Evolutionary conservation across 495 filamentous ascomycete species (phyloP).

Genomic region (Staphylotrichum tortipilum): DNA sequence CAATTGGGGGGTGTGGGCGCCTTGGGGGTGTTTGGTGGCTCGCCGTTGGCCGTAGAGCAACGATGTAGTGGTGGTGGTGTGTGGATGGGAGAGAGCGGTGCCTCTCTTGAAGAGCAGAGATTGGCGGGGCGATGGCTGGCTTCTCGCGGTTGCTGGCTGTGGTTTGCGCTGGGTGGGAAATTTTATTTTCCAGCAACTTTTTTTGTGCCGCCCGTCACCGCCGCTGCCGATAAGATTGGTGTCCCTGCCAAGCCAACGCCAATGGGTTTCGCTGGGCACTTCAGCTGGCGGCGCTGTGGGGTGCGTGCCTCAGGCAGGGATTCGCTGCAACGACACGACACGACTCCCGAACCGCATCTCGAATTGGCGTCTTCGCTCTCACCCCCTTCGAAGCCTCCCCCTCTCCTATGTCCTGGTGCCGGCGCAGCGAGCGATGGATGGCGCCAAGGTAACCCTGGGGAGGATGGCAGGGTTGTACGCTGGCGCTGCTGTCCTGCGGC

Average conservation of each 20-base stretch:
- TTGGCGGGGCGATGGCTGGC: conserved; percentile 10
- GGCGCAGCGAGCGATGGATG: conserved; percentile 37
- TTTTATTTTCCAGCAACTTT: conserved; percentile 18
- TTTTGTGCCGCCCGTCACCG: conserved; percentile 24
- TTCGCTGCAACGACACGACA: conserved; percentile 8
- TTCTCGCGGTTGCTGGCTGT: too few species aligned
- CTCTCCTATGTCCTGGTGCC: conserved; percentile 13
- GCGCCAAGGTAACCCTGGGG: conserved; percentile 39
- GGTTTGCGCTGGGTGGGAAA: too few species aligned
- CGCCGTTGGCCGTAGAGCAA: too few species aligned
- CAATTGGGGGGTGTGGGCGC: conserved; percentile 8
- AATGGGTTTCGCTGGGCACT: too few species aligned
- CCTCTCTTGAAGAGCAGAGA: too few species aligned
- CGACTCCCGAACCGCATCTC: background rate
- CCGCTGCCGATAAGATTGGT: conserved; percentile 19
- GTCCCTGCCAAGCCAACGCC: conserved; percentile 11
- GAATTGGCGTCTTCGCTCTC: conserved; percentile 7
- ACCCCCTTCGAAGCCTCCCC: too few species aligned
- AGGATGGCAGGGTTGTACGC: conserved; percentile 67
- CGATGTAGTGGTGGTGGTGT: too few species aligned
- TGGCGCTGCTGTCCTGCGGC: conserved; percentile 67
- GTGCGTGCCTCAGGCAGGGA: conserved; percentile 8
- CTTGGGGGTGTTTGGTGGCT: too few species aligned
- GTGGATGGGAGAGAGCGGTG: too few species aligned
- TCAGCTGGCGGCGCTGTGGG: too few species aligned